phyloP scores from a whole-genome alignment of 805 yeast species.

The Sugiyamaella lignohabitans region DNA sequence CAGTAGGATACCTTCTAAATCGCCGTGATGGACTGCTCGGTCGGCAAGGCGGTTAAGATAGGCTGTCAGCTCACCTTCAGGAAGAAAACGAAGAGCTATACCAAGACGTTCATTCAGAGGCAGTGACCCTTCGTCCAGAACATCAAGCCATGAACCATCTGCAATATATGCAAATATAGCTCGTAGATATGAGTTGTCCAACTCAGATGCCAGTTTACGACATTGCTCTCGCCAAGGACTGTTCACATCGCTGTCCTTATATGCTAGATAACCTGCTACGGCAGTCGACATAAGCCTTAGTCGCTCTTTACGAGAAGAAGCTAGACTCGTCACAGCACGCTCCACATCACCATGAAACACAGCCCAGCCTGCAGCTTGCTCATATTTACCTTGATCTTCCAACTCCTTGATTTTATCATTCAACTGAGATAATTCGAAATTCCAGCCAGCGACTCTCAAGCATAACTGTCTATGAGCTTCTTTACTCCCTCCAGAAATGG shows the following conservation, averaged over 20 bases:
- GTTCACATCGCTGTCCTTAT: slow-evolving; percentile 47
- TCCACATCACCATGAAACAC: slow-evolving; percentile 86
- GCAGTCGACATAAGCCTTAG: slow-evolving; percentile 84
- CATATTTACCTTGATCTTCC: slow-evolving; percentile 53
- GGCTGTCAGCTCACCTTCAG: slow-evolving; percentile 65
- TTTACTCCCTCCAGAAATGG: slow-evolving; percentile 33
- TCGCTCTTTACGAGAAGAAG: slow-evolving; percentile 63
- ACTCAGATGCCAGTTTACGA: slow-evolving; percentile 76
- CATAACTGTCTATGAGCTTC: slow-evolving; percentile 70
- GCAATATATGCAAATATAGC: slow-evolving; percentile 92
- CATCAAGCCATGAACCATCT: slow-evolving; percentile 95
- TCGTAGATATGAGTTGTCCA: slow-evolving; percentile 81
- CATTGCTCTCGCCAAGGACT: slow-evolving; percentile 93
- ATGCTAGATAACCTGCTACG: slow-evolving; percentile 79
- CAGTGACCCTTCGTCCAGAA: slow-evolving; percentile 78
- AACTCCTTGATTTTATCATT: slow-evolving; percentile 59
- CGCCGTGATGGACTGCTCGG: slow-evolving; percentile 69
- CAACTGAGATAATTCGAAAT: slow-evolving; percentile 65
- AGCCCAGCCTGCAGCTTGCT: slow-evolving; percentile 97
- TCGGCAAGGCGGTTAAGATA: slow-evolving; percentile 67
- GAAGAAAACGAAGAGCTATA: slow-evolving; percentile 77
- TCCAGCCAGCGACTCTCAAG: slow-evolving; percentile 86
- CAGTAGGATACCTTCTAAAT: slow-evolving; percentile 80
- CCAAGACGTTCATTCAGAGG: slow-evolving; percentile 87
- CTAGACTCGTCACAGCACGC: slow-evolving; percentile 72